Percentiles rank a stretch among this genome's conserved stretches.
Evolutionary conservation across 1,284 basidiomycete species (phyloP).

Genomic region (Sutorius eximius): DNA sequence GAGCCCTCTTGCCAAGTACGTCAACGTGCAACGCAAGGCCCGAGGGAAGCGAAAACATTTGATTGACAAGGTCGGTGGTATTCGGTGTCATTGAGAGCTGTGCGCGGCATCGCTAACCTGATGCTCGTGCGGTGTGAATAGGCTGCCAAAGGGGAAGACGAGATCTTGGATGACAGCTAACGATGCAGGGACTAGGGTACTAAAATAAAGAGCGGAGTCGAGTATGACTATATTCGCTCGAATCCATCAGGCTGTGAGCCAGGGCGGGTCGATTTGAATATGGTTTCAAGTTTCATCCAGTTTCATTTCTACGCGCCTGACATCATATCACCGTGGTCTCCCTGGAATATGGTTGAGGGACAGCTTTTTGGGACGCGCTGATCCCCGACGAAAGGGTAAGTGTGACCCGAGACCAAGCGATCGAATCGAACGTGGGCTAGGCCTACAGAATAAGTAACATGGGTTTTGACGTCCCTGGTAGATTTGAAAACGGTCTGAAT

Average conservation of each 20-base stretch:
- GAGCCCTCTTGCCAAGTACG: conserved; percentile 77
- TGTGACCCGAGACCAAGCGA: conserved; percentile 4
- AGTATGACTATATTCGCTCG: not conserved
- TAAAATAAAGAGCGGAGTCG: not conserved
- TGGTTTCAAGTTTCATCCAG: not conserved
- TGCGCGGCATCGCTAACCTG: not conserved
- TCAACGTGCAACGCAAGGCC: conserved; percentile 78
- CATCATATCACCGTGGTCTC: not conserved
- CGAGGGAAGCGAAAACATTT: conserved; percentile 74
- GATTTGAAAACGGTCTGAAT: not conserved
- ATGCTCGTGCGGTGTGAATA: conserved; percentile 27
- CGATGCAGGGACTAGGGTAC: conserved; percentile 2
- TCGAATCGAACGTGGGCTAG: not conserved
- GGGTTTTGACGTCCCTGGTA: not conserved
- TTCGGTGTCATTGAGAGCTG: conserved; percentile 29
- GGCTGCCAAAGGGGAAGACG: conserved; percentile 68
- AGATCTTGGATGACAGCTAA: conserved; percentile 57
- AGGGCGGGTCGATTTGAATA: not conserved
- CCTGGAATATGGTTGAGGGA: not conserved
- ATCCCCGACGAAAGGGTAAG: conserved; percentile 4
- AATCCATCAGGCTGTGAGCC: not conserved
- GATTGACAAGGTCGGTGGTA: conserved; percentile 69
- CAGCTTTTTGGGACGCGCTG: not conserved
- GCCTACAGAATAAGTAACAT: not conserved
- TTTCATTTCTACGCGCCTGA: not conserved